Evolutionary conservation across 169 alveolate species (phyloP), one percentile per base, ranked within the genome.

Genomic region (Toxoplasma gondii): DNA sequence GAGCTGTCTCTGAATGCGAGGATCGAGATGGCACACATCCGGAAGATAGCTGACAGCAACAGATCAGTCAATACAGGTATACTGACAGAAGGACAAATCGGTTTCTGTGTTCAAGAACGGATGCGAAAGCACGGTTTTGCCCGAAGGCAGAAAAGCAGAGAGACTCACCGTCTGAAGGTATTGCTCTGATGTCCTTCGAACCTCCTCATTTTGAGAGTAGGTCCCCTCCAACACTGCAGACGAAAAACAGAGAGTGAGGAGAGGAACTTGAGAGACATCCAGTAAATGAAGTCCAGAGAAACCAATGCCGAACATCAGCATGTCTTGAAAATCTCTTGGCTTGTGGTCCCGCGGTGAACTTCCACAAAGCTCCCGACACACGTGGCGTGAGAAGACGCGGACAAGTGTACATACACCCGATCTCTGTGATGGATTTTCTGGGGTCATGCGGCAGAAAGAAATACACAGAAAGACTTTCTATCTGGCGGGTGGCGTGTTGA

Each of bases 151-250:
- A 58, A 38, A 74, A 17, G 45, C 45, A 38, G 29, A 22, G 44
- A 36, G 67, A 22, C 93, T 70, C n/a, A 90, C 93, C 10, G 87
- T 43, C n/a, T 90, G 81, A 17, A 90, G 49, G 9, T 58, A 27
- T 36, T 78, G 43, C 93, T 90, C 93, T 36, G 93, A 82, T 34
- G 64, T 45, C 74, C 34, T 45, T 36, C 93, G 86, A 7, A 44
- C 78, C 34, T 39, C 93, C 74, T 82, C 93, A 43, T 90, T 53
- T 39, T 69, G 80, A 54, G 87, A 58, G 74, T 69, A 90, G 9
- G 93, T 12, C 64, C 88, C 88, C 53, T 90, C 93, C n/a, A 90
- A 88, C 29, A 38, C 93, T 70, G 93, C 64, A 43, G 93, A 29
- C 36, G 58, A 29, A n/a, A 16, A 87, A n/a, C 44, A 83, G n/a